These are phyloP conservation scores for Rhizophora apiculata DNA, from an alignment of 345 rosid species.

Conservation along the genomic window DNA sequence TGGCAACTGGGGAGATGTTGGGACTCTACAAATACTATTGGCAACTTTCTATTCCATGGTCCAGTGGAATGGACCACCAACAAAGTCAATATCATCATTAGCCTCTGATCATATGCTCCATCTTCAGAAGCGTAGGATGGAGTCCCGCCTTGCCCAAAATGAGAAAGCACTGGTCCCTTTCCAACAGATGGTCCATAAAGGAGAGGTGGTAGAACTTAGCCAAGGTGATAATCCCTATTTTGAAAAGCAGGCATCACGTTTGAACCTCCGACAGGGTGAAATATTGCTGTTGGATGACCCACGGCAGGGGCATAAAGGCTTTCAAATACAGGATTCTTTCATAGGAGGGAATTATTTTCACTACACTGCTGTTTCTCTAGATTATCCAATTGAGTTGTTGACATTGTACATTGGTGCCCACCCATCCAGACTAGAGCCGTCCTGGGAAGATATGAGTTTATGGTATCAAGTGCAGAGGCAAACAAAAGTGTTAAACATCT, in stretches of 20 bases:
- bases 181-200: slow-evolving; percentile 30
- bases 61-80: slow-evolving; percentile 50
- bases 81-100: slow-evolving; percentile 48
- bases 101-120: slow-evolving; percentile 50
- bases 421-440: slow-evolving; percentile 58
- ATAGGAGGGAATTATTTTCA: slow-evolving; percentile 42
- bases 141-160: slow-evolving; percentile 35
- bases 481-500: slow-evolving; percentile 54
- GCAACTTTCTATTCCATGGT: slow-evolving; percentile 56
- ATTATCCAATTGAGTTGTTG: slow-evolving; percentile 34
- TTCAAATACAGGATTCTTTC: slow-evolving; percentile 46
- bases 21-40: slow-evolving; percentile 49
- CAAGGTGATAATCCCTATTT: slow-evolving; percentile 23
- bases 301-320: slow-evolving; percentile 39
- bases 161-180: slow-evolving; percentile 35
- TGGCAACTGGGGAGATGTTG: slow-evolving; percentile 61
- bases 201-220: slow-evolving; percentile 48
- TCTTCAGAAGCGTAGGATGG: slow-evolving; percentile 47
- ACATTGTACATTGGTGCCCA: slow-evolving; percentile 53
- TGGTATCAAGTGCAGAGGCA: slow-evolving; percentile 74
- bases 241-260: slow-evolving; percentile 30
- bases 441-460: slow-evolving; percentile 67
- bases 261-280: slow-evolving; percentile 43
- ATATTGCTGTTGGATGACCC: slow-evolving; percentile 48
- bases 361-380: slow-evolving; percentile 39